Percentiles rank a stretch among this genome's conserved stretches.
Conservation (phyloP, 129 eudicot species). For the Lactuca sativa region DNA sequence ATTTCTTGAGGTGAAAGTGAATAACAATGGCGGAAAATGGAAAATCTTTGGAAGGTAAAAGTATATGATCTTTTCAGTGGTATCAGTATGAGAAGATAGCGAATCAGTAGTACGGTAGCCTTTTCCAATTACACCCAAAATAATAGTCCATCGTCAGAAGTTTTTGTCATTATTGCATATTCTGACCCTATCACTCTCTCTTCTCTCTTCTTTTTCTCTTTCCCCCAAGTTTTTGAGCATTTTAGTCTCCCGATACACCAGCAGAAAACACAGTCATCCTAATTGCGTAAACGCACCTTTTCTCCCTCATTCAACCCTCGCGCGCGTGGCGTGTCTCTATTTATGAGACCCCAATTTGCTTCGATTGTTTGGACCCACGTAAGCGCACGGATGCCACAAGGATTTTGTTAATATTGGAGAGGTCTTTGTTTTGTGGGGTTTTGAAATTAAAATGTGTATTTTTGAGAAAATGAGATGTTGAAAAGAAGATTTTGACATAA, state of each 20-base stretch:
- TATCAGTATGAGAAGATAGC: slow-evolving; percentile 43
- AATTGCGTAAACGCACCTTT: slow-evolving; percentile 10
- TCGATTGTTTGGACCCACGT: neutral
- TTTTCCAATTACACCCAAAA: slow-evolving; percentile 36
- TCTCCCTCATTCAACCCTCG: neutral
- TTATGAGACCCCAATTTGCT: neutral
- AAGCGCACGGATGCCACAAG: neutral
- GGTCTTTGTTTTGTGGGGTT: neutral
- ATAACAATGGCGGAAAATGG: slow-evolving; percentile 15
- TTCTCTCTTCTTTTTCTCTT: neutral
- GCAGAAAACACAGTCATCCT: slow-evolving; percentile 10
- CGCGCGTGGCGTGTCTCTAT: slow-evolving; percentile 17
- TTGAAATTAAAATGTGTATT: no score
- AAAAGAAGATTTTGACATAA: neutral
- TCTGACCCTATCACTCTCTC: slow-evolving; percentile 32
- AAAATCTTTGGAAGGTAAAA: slow-evolving; percentile 26
- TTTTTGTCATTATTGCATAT: slow-evolving; percentile 44
- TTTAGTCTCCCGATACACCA: slow-evolving; percentile 55
- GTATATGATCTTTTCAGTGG: slow-evolving; percentile 19
- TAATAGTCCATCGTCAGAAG: slow-evolving; percentile 26
- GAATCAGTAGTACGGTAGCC: slow-evolving; percentile 40
- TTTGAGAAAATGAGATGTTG: neutral
- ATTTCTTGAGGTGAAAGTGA: slow-evolving; percentile 29
- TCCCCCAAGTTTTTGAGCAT: slow-evolving; percentile 48
- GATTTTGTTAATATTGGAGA: no score